Conservation (phyloP, 495 filamentous ascomycete species). For the Hypomontagnella monticulosa region DNA sequence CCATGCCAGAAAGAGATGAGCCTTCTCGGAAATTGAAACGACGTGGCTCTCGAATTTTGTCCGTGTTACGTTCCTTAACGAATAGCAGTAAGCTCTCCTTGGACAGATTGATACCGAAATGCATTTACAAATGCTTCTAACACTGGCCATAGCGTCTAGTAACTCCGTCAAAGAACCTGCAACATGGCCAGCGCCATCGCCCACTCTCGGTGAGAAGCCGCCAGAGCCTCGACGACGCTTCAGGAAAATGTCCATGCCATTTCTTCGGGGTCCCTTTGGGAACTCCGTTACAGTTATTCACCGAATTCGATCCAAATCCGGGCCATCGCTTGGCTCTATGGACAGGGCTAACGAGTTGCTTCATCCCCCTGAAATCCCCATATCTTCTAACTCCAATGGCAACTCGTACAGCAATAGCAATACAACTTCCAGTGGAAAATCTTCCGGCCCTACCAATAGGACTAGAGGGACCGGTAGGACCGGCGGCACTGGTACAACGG, state of each 20-base stretch:
- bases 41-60: slow-evolving; percentile 55
- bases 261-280: slow-evolving; percentile 53
- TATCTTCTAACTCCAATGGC: slow-evolving; percentile 30
- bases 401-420: slow-evolving; percentile 43
- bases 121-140: slow-evolving; percentile 8
- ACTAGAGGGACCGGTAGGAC: slow-evolving; percentile 44
- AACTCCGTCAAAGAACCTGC: slow-evolving; percentile 39
- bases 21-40: slow-evolving; percentile 50
- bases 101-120: background rate
- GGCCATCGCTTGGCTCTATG: slow-evolving; percentile 43
- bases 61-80: slow-evolving; percentile 57
- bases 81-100: slow-evolving; percentile 51
- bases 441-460: slow-evolving; percentile 42
- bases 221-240: slow-evolving; percentile 44
- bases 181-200: slow-evolving; percentile 42
- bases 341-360: slow-evolving; percentile 34
- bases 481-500: slow-evolving; percentile 44
- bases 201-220: slow-evolving; percentile 25
- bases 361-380: slow-evolving; percentile 28
- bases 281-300: slow-evolving; percentile 57
- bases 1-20: slow-evolving; percentile 41
- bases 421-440: slow-evolving; percentile 47
- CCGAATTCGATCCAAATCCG: slow-evolving; percentile 50
- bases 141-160: slow-evolving; percentile 22
- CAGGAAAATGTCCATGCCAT: slow-evolving; percentile 54